Conservation (phyloP, 2,329 filamentous ascomycete species). For the Cadophora gregata region DNA sequence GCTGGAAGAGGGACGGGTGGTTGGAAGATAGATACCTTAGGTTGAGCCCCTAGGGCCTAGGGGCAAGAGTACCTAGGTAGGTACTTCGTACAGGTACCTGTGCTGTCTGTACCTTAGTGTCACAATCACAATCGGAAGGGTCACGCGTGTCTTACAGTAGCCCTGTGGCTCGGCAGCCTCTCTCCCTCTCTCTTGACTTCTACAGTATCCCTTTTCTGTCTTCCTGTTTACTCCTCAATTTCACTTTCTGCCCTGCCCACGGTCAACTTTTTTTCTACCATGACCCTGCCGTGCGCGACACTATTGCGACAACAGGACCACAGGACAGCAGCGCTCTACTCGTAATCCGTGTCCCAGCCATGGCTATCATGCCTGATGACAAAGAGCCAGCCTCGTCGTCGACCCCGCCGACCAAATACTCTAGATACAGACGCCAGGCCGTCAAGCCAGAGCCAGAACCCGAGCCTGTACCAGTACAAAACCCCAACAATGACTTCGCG, state of each 20-base stretch:
- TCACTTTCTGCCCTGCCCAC: not conserved
- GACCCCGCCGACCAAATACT: constrained; percentile 52
- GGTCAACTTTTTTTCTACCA: not conserved
- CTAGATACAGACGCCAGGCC: constrained; percentile 59
- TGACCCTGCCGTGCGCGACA: constrained; percentile 14
- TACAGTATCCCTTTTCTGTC: constrained; percentile 11
- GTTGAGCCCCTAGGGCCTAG: too few relatives aligned
- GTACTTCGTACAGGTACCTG: too few relatives aligned
- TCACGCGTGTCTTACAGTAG: not conserved
- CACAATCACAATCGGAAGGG: not conserved
- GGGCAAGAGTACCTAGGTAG: too few relatives aligned
- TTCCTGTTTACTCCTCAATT: not conserved
- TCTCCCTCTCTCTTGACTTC: not conserved
- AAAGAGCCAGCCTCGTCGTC: constrained; percentile 26
- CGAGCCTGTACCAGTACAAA: constrained; percentile 31
- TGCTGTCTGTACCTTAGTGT: too few relatives aligned
- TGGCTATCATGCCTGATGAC: constrained; percentile 33
- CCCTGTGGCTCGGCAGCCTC: not conserved
- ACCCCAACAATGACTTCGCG: constrained; percentile 40
- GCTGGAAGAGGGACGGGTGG: constrained; percentile 54
- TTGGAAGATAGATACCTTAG: constrained; percentile 76
- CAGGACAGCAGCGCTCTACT: constrained; percentile 16
- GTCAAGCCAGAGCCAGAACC: constrained; percentile 44
- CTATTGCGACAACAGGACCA: constrained; percentile 12
- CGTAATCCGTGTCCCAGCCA: constrained; percentile 1